These are phyloP conservation scores for Plasmodium berghei DNA, from an alignment of 169 alveolate species.

Conservation along the genomic window DNA sequence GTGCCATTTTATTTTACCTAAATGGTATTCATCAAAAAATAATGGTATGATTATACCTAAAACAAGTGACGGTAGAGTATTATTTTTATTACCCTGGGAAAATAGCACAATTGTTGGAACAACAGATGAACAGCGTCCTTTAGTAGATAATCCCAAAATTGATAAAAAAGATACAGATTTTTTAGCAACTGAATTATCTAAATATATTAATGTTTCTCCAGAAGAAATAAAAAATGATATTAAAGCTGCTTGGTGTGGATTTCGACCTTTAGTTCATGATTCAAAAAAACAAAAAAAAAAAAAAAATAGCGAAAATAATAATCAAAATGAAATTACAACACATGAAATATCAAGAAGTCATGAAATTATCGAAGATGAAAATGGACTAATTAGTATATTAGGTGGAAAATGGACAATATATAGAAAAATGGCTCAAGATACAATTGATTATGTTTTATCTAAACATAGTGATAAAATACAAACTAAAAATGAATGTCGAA, in stretches of 20 bases:
- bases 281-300: conserved; percentile 74
- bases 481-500: conserved; percentile 82
- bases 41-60: conserved; percentile 92
- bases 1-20: conserved; percentile 90
- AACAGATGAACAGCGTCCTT: conserved; percentile 89
- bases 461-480: conserved; percentile 67
- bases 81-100: conserved; percentile 93
- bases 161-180: conserved; percentile 87
- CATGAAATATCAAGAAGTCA: conserved; percentile 92
- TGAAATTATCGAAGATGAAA: conserved; percentile 88
- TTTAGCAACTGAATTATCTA: conserved; percentile 85
- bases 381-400: conserved; percentile 91
- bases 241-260: conserved; percentile 88
- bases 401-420: conserved; percentile 98
- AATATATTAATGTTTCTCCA: conserved; percentile 79
- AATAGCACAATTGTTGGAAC: conserved; percentile 91
- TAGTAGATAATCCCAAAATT: conserved; percentile 83
- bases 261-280: conserved; percentile 86
- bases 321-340: conserved; percentile 75
- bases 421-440: conserved; percentile 94
- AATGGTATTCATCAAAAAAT: conserved; percentile 85
- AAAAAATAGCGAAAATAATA: conserved; percentile 59
- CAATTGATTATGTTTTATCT: conserved; percentile 80
- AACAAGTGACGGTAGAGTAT: conserved; percentile 94
- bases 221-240: conserved; percentile 80